Evolutionary conservation across 2,329 filamentous ascomycete genomes (phyloP).

Genomic region (Epichloe bromicola): DNA sequence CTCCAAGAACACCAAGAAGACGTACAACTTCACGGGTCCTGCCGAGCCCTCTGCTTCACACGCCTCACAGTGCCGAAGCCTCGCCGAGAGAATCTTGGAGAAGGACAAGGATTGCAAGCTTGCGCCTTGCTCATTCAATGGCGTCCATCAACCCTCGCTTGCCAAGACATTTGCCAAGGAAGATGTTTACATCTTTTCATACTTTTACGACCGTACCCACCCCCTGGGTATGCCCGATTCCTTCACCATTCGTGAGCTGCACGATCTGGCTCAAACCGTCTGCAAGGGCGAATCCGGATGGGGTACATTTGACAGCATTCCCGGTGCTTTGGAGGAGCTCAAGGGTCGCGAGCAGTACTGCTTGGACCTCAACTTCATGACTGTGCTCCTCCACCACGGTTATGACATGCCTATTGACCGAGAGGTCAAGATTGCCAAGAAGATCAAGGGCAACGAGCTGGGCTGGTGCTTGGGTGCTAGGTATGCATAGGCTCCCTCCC

Average conservation of each 20-base stretch:
- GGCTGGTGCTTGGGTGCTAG: constrained; percentile 97
- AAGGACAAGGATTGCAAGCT: constrained; percentile 76
- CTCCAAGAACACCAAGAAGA: constrained; percentile 44
- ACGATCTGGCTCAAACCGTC: constrained; percentile 72
- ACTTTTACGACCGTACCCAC: constrained; percentile 92
- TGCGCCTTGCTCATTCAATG: constrained; percentile 95
- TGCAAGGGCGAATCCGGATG: constrained; percentile 67
- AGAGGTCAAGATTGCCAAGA: constrained; percentile 97
- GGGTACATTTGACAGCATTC: constrained; percentile 67
- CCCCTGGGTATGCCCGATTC: constrained; percentile 97
- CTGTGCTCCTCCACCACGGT: constrained; percentile 81
- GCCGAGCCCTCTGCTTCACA: constrained; percentile 62
- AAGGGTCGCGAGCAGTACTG: constrained; percentile 77
- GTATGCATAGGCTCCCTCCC: constrained; percentile 36
- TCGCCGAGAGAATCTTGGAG: constrained; percentile 80
- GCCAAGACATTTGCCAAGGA: constrained; percentile 84
- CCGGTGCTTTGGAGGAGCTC: constrained; percentile 69
- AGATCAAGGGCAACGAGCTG: constrained; percentile 92
- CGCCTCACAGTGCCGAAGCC: constrained; percentile 77
- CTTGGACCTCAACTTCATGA: constrained; percentile 92
- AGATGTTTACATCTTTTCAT: constrained; percentile 93
- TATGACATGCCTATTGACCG: constrained; percentile 97
- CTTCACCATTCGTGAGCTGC: constrained; percentile 83
- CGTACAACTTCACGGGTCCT: constrained; percentile 82
- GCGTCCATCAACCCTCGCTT: constrained; percentile 84